Evolutionary conservation across 1,284 basidiomycete species (phyloP).

Genomic region (Schizophyllum amplum): DNA sequence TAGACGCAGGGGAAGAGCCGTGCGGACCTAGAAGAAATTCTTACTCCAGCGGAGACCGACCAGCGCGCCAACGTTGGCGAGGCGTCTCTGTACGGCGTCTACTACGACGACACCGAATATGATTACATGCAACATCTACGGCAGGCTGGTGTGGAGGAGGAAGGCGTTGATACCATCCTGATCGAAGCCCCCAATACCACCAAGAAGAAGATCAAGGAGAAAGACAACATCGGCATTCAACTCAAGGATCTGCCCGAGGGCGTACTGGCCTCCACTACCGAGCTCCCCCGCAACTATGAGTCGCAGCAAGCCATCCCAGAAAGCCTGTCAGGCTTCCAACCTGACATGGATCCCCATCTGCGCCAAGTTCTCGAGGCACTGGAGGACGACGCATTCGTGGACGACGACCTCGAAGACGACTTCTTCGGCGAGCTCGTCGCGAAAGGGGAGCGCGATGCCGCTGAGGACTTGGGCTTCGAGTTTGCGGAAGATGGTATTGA

Average conservation of each 20-base stretch:
- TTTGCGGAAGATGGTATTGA: conserved; percentile 49
- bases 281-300: conserved; percentile 71
- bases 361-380: conserved; percentile 91
- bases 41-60: conserved; percentile 54
- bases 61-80: conserved; percentile 63
- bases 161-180: conserved; percentile 69
- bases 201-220: conserved; percentile 29
- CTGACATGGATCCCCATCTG: conserved; percentile 95
- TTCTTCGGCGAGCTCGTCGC: conserved; percentile 69
- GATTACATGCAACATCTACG: conserved; percentile 99
- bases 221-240: conserved; percentile 26
- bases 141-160: conserved; percentile 62
- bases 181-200: conserved; percentile 56
- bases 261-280: conserved; percentile 62
- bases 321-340: conserved; percentile 86
- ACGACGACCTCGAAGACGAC: conserved; percentile 62
- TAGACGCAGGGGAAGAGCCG: conserved; percentile 62
- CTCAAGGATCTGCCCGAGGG: conserved; percentile 51
- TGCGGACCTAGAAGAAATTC: conserved; percentile 58
- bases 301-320: conserved; percentile 69
- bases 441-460: conserved; percentile 58
- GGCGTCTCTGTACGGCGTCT: conserved; percentile 86
- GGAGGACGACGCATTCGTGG: conserved; percentile 93
- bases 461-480: conserved; percentile 54
- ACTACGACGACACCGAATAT: conserved; percentile 97